Conservation (phyloP, 2,329 filamentous ascomycete species). For the Lasiodiplodia gonubiensis region DNA sequence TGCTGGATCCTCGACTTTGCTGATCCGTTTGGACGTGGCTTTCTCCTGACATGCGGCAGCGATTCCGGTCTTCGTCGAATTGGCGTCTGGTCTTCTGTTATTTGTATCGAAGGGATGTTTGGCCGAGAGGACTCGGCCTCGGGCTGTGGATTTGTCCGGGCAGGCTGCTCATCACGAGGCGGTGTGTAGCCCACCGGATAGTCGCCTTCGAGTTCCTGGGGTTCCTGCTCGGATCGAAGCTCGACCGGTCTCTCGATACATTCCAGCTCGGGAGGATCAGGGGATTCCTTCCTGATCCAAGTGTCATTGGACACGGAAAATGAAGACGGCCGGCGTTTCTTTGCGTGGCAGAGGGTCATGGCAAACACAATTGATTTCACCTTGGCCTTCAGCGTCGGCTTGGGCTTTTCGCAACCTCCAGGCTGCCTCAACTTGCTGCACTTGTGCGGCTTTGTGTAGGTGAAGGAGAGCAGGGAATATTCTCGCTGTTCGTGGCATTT, state of each 20-base stretch:
- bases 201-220: slow-evolving; percentile 11
- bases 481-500: slow-evolving; percentile 9
- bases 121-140: background rate
- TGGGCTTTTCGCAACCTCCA: background rate
- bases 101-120: background rate
- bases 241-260: background rate
- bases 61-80: background rate
- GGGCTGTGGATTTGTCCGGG: background rate
- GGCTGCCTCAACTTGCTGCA: background rate
- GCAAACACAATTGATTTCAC: slow-evolving; percentile 9
- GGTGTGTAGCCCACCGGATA: background rate
- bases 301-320: slow-evolving; percentile 2
- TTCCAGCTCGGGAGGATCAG: background rate
- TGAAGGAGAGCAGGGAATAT: slow-evolving; percentile 12
- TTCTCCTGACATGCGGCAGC: background rate
- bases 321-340: background rate
- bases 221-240: background rate
- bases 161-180: too few relatives aligned
- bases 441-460: slow-evolving; percentile 12
- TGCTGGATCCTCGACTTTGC: background rate
- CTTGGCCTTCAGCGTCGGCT: slow-evolving; percentile 7
- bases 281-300: background rate
- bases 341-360: slow-evolving; percentile 9
- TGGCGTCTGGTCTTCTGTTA: background rate
- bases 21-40: background rate